Conservation (phyloP, 768 basidiomycete genomes). For the Podaxis rugospora region DNA sequence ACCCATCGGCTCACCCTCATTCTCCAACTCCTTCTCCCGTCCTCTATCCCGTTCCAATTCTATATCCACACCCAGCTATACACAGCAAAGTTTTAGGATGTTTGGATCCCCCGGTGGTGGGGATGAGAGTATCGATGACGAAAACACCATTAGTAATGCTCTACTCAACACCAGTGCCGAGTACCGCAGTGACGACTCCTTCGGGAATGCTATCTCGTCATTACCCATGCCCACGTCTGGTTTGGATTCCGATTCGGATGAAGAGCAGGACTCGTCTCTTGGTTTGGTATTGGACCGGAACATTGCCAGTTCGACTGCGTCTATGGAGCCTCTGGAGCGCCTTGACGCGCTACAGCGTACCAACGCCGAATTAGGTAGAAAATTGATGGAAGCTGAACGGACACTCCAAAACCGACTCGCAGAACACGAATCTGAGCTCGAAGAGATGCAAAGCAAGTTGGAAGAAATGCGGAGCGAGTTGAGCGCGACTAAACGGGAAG, state of each 20-base stretch:
- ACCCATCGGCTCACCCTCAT: slow-evolving; percentile 37
- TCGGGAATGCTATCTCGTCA: slow-evolving; percentile 45
- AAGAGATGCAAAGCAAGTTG: slow-evolving; percentile 70
- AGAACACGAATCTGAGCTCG: slow-evolving; percentile 81
- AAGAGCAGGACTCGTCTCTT: slow-evolving; percentile 47
- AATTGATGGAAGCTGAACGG: slow-evolving; percentile 71
- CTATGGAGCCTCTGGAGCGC: slow-evolving; percentile 68
- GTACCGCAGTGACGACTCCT: slow-evolving; percentile 26
- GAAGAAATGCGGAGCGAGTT: slow-evolving; percentile 81
- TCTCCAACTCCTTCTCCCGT: slow-evolving; percentile 38
- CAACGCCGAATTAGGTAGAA: slow-evolving; percentile 72
- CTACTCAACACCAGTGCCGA: slow-evolving; percentile 14
- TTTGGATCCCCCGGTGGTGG: slow-evolving; percentile 19
- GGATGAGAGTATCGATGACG: slow-evolving; percentile 34
- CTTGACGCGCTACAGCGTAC: slow-evolving; percentile 68
- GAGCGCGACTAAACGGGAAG: slow-evolving; percentile 77
- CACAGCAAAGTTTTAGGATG: slow-evolving; percentile 15
- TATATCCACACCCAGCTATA: slow-evolving; percentile 18
- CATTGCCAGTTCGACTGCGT: slow-evolving; percentile 56
- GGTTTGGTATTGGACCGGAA: slow-evolving; percentile 61
- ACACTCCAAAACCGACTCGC: slow-evolving; percentile 59
- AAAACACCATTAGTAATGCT: slow-evolving; percentile 15
- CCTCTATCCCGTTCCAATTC: slow-evolving; percentile 64
- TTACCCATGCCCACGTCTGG: slow-evolving; percentile 54
- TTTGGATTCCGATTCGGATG: slow-evolving; percentile 50